Evolutionary conservation across 495 filamentous ascomycete species (phyloP).

Genomic region (Neurospora terricola): DNA sequence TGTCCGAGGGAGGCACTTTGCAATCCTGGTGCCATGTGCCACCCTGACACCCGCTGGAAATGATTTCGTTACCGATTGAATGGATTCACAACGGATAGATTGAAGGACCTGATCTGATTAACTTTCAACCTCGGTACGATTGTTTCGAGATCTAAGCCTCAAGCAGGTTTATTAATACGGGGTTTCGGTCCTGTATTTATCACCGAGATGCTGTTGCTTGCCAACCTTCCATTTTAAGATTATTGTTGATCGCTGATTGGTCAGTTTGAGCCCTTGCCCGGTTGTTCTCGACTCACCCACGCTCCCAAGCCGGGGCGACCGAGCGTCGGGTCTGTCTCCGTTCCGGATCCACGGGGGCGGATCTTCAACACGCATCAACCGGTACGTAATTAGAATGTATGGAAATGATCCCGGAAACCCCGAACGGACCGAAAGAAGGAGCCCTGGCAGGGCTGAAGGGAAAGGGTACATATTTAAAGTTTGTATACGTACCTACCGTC

Average conservation of each 20-base stretch:
- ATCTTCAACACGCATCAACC: neutral
- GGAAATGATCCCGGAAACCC: neutral
- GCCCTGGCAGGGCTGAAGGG: neutral
- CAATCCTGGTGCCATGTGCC: neutral
- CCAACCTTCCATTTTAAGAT: neutral
- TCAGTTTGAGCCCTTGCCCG: neutral
- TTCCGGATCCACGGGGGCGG: neutral
- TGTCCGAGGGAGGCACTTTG: neutral
- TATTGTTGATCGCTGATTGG: neutral
- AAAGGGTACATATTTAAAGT: neutral
- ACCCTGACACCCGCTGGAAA: neutral
- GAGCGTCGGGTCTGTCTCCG: neutral
- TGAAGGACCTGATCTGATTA: neutral
- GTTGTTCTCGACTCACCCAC: neutral
- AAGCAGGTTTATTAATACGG: neutral
- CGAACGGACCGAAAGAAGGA: neutral
- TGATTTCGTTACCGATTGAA: neutral
- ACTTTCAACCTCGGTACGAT: neutral
- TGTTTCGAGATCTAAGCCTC: neutral
- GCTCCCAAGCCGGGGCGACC: neutral
- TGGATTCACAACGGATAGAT: neutral
- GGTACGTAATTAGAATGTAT: neutral
- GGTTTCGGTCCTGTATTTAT: neutral
- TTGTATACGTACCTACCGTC: neutral
- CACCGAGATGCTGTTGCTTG: neutral